Percentiles rank a stretch among this genome's conserved stretches.
Conservation (phyloP, 2,329 filamentous ascomycete species). For the Chrysosporium keratinophilum region DNA sequence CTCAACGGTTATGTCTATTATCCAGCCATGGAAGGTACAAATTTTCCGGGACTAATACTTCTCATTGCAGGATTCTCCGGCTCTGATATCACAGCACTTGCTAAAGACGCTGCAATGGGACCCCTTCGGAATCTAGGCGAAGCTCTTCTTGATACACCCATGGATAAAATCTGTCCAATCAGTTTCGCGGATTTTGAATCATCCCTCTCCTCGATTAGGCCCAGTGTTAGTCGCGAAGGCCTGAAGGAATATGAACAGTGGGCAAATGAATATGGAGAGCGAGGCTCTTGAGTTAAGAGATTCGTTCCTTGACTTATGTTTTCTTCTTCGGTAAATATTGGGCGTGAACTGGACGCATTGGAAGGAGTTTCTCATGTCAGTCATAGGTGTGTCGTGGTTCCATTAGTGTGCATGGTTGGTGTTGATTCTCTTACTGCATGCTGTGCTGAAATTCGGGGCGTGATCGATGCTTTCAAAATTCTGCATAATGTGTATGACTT, state of each 20-base stretch:
- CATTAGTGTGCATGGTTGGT: no score
- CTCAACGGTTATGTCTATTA: not conserved
- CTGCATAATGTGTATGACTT: no score
- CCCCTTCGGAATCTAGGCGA: conserved; percentile 84
- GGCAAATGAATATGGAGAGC: conserved; percentile 85
- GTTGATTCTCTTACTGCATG: no score
- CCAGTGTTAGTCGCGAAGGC: conserved; percentile 77
- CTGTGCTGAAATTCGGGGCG: no score
- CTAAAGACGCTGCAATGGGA: conserved; percentile 97
- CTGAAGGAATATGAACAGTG: conserved; percentile 87
- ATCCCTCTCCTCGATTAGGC: conserved; percentile 73
- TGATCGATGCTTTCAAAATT: no score
- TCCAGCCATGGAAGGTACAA: no score
- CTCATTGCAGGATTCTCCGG: conserved; percentile 74
- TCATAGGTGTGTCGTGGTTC: no score
- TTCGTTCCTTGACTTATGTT: not conserved
- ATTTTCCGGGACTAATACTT: not conserved
- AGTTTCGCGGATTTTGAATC: conserved; percentile 70
- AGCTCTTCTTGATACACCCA: conserved; percentile 76
- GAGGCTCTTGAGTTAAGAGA: conserved; percentile 54
- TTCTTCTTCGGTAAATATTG: not conserved
- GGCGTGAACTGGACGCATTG: no score
- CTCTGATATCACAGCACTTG: conserved; percentile 89
- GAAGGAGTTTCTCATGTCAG: no score
- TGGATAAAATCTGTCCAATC: conserved; percentile 89